Percentiles rank a stretch among this genome's conserved stretches.
These are phyloP conservation scores for Colletotrichum shisoi DNA, from an alignment of 2,329 filamentous ascomycete species.

Conservation along the genomic window DNA sequence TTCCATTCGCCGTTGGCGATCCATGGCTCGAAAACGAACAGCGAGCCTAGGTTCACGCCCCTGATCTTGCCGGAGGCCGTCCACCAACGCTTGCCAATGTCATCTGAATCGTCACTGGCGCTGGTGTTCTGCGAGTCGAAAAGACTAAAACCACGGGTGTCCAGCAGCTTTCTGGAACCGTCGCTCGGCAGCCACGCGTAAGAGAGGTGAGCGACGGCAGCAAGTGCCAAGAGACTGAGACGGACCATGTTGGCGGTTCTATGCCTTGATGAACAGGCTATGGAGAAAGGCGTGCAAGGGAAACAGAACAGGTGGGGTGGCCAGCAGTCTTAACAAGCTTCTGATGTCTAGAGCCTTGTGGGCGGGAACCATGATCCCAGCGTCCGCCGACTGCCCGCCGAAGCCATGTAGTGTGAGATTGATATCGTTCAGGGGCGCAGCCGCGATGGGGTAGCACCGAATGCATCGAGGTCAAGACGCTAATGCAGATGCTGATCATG, in stretches of 20 bases:
- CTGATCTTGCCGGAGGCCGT: constrained; percentile 54
- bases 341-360: not conserved
- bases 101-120: not conserved
- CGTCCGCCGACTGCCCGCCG: constrained; percentile 1
- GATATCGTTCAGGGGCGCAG: constrained; percentile 26
- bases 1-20: constrained; percentile 57
- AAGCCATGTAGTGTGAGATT: constrained; percentile 11
- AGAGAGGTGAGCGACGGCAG: constrained; percentile 16
- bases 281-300: not conserved
- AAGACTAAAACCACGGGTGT: constrained; percentile 33
- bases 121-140: constrained; percentile 34
- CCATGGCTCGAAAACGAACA: constrained; percentile 64
- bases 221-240: constrained; percentile 24
- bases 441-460: constrained; percentile 19
- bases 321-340: constrained; percentile 30
- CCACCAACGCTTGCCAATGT: constrained; percentile 33
- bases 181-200: constrained; percentile 33
- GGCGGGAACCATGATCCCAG: not conserved
- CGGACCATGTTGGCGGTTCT: constrained; percentile 29
- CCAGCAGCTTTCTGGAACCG: constrained; percentile 31
- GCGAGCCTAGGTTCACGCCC: constrained; percentile 63
- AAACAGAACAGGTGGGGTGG: not conserved
- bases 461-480: constrained; percentile 15
- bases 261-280: not conserved
- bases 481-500: constrained; percentile 22